Evolutionary conservation across 768 basidiomycete species (phyloP).

Genomic region (Pseudohyphozyma bogoriensis): DNA sequence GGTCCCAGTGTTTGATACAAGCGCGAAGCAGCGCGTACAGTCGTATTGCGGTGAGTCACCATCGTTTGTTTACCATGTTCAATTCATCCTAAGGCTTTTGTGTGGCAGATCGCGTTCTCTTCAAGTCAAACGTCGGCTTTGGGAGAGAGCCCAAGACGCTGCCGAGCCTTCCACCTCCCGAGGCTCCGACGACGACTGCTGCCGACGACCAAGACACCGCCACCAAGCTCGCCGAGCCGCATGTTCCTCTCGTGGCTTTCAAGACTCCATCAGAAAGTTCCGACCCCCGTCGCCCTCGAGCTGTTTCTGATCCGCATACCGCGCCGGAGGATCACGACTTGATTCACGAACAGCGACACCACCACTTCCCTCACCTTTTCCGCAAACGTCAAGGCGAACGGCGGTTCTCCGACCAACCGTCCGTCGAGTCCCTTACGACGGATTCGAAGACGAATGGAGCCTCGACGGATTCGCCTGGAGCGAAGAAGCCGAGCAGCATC

Average conservation of each 20-base stretch:
- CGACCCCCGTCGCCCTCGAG: too few relatives aligned
- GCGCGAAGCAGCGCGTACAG: conserved; percentile 33
- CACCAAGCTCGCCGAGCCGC: too few relatives aligned
- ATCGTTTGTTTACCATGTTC: background rate
- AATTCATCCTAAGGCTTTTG: background rate
- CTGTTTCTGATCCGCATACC: background rate
- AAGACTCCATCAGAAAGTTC: too few relatives aligned
- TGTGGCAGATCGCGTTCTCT: conserved; percentile 30
- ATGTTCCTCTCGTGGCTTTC: too few relatives aligned
- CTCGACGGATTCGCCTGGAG: background rate
- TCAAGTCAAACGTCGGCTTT: conserved; percentile 12
- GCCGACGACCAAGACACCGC: background rate
- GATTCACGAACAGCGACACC: conserved; percentile 5
- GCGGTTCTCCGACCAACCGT: background rate
- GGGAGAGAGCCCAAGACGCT: too few relatives aligned
- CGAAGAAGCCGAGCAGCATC: background rate
- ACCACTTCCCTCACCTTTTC: conserved; percentile 15
- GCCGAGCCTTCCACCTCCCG: background rate
- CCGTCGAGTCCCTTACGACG: background rate
- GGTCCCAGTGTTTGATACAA: conserved; percentile 24
- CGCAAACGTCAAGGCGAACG: background rate
- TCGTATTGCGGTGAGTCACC: conserved; percentile 17
- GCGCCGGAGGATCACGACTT: background rate
- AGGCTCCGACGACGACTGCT: conserved; percentile 5
- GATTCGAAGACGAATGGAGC: background rate